phyloP scores from a whole-genome alignment of 495 filamentous ascomycete species.

The Neurospora sp. region DNA sequence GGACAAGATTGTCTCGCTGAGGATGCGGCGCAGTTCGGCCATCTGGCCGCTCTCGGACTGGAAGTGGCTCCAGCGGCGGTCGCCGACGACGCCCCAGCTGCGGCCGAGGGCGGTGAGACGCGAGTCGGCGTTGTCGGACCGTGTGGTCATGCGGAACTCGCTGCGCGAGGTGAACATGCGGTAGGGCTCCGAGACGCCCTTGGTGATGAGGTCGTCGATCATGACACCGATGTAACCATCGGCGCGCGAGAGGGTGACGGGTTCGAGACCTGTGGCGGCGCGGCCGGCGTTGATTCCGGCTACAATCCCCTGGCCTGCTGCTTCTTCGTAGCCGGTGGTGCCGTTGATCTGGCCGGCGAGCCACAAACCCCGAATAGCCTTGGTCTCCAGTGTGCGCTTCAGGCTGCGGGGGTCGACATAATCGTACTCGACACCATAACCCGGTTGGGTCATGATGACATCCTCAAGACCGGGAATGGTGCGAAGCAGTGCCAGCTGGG shows the following conservation, averaged over 20 bases:
- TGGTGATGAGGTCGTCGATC: constrained; percentile 97
- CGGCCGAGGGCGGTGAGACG: constrained; percentile 75
- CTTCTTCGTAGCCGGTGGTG: constrained; percentile 96
- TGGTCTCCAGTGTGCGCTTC: constrained; percentile 82
- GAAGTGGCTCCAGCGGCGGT: constrained; percentile 69
- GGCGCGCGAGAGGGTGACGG: constrained; percentile 62
- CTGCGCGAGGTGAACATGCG: constrained; percentile 96
- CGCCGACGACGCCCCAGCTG: constrained; percentile 63
- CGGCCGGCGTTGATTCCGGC: constrained; percentile 91
- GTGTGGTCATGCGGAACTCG: constrained; percentile 86
- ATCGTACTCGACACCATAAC: constrained; percentile 98
- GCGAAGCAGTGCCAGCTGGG: constrained; percentile 72
- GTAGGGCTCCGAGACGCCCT: constrained; percentile 94
- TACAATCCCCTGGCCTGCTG: constrained; percentile 84
- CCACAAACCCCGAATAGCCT: constrained; percentile 79
- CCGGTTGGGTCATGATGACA: constrained; percentile 86
- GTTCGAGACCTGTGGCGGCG: constrained; percentile 50
- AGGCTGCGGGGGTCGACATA: constrained; percentile 91
- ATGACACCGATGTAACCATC: constrained; percentile 97
- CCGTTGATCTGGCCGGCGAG: constrained; percentile 97
- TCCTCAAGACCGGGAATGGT: constrained; percentile 83
- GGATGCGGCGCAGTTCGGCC: constrained; percentile 48
- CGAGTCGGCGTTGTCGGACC: constrained; percentile 87
- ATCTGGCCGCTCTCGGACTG: constrained; percentile 51
- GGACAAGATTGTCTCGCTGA: constrained; percentile 44